Base-by-base conservation (phyloP, 139 green algal genomes). In the Chlorella sp. region DNA sequence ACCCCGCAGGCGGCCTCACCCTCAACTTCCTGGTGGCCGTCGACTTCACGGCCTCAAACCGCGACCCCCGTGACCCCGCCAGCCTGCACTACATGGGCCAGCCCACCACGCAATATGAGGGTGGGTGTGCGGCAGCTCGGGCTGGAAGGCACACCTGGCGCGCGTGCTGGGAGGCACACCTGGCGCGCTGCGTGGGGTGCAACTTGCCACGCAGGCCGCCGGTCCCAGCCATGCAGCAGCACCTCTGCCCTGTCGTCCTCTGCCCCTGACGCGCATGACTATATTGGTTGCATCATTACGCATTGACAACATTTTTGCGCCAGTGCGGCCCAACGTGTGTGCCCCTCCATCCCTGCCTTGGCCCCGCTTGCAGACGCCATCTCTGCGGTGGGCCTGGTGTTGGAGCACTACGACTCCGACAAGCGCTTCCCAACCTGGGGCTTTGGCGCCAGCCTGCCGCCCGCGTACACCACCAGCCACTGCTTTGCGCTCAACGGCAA, bases 1-100 rank as follows among this genome's bases (percentile, higher is more conserved):
- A 9, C 56, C 26, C 56, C 24, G 69, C 69, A 76, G 56, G 77
- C n/a, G 87, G 87, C 40, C 74, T 80, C 26, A 79, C 90, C 80
- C 89, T 93, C 11, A 85, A 65, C 36, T 93, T 93, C 60, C 38
- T 91, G 30, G 87, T 92, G 62, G 90, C 86, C 0, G 79, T 91
- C 7, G 90, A 93, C 77, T 93, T 88, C 86, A 93, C 90, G 1
- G 82, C 26, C 73, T 85, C 62, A 64, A 93, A 93, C 58, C 88
- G 90, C 14, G 73, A 88, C 80, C 87, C 87, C 4, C 46, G 64
- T 11, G 9, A 85, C 48, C 83, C 78, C 2, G 14, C 19, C 51
- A 88, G 83, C 64, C 88, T 91, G 70, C 90, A 93, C 79, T 87
- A 89, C 76, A 62, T 85, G 16, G 54, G 62, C 78, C 28, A 75